Evolutionary conservation across 2,329 filamentous ascomycete genomes (phyloP).

Genomic region (Colletotrichum siamense): DNA sequence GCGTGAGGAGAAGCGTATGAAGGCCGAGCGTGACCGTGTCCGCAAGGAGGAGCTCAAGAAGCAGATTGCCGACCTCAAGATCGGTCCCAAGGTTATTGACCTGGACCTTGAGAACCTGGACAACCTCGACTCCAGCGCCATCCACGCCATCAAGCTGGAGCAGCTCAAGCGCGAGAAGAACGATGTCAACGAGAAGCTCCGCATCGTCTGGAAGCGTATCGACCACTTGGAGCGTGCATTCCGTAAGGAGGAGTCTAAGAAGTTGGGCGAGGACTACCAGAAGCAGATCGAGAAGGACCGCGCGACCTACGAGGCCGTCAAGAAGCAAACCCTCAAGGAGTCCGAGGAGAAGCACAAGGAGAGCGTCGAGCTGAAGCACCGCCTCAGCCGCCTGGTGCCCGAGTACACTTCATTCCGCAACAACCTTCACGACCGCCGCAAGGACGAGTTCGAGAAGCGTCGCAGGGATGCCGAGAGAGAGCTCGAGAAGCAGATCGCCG

Average conservation of each 20-base stretch:
- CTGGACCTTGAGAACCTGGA: slow-evolving; percentile 84
- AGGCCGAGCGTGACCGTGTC: slow-evolving; percentile 87
- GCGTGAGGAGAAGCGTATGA: slow-evolving; percentile 83
- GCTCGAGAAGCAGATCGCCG: slow-evolving; percentile 87
- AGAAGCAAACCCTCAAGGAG: slow-evolving; percentile 78
- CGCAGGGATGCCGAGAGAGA: slow-evolving; percentile 91
- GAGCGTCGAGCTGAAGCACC: slow-evolving; percentile 91
- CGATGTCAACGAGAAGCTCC: slow-evolving; percentile 87
- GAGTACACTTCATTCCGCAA: slow-evolving; percentile 84
- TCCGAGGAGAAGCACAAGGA: slow-evolving; percentile 89
- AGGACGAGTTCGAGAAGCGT: slow-evolving; percentile 95
- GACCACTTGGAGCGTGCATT: slow-evolving; percentile 97
- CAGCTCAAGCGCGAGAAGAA: slow-evolving; percentile 99
- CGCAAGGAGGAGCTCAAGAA: slow-evolving; percentile 94
- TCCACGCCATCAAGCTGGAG: slow-evolving; percentile 92
- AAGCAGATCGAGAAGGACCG: slow-evolving; percentile 80
- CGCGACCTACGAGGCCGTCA: slow-evolving; percentile 80
- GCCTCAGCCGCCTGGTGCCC: slow-evolving; percentile 84
- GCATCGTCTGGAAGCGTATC: slow-evolving; percentile 91
- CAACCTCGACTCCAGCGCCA: slow-evolving; percentile 85
- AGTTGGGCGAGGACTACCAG: slow-evolving; percentile 85
- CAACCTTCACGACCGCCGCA: slow-evolving; percentile 83
- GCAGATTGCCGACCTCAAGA: slow-evolving; percentile 89
- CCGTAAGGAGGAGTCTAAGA: slow-evolving; percentile 94
- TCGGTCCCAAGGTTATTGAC: slow-evolving; percentile 75